Evolutionary conservation across 2,329 filamentous ascomycete species (phyloP).

Genomic region (Chaetomiaceae sp.): DNA sequence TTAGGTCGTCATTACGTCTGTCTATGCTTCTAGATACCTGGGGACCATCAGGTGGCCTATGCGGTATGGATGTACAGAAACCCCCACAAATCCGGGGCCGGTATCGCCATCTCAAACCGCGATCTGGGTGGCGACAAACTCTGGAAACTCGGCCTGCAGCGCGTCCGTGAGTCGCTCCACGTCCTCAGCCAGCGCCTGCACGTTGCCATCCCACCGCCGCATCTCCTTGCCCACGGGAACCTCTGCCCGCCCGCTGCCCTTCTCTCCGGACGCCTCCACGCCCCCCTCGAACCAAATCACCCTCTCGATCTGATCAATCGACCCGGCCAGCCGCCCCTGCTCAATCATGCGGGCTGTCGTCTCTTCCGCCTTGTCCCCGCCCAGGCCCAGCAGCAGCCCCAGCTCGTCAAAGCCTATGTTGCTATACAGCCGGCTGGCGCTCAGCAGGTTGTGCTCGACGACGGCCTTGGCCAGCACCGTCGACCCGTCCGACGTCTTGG

Average conservation of each 20-base stretch:
- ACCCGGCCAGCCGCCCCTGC: slow-evolving; percentile 79
- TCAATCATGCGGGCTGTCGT: slow-evolving; percentile 96
- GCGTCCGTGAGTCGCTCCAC: slow-evolving; percentile 29
- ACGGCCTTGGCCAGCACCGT: slow-evolving; percentile 92
- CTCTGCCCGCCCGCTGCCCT: slow-evolving; percentile 61
- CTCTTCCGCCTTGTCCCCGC: slow-evolving; percentile 76
- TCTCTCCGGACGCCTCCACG: slow-evolving; percentile 63
- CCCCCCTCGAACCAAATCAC: slow-evolving; percentile 80
- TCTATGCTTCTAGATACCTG: slow-evolving; percentile 3
- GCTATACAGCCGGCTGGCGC: slow-evolving; percentile 71
- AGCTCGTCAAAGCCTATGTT: slow-evolving; percentile 75
- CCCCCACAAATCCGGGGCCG: background rate
- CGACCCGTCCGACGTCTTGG: slow-evolving; percentile 80
- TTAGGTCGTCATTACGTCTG: slow-evolving; percentile 7
- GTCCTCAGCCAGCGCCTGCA: slow-evolving; percentile 80
- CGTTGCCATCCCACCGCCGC: slow-evolving; percentile 83
- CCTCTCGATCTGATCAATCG: slow-evolving; percentile 89
- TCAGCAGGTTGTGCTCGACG: slow-evolving; percentile 91
- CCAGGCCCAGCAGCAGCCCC: slow-evolving; percentile 70
- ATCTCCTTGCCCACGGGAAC: slow-evolving; percentile 64
- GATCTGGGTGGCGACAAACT: slow-evolving; percentile 24
- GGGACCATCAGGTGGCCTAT: background rate
- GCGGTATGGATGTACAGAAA: background rate
- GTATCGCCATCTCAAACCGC: slow-evolving; percentile 13
- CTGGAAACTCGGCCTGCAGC: slow-evolving; percentile 67